Evolutionary conservation across 2,329 filamentous ascomycete species (phyloP).

Genomic region (Scytalidium lignicola): DNA sequence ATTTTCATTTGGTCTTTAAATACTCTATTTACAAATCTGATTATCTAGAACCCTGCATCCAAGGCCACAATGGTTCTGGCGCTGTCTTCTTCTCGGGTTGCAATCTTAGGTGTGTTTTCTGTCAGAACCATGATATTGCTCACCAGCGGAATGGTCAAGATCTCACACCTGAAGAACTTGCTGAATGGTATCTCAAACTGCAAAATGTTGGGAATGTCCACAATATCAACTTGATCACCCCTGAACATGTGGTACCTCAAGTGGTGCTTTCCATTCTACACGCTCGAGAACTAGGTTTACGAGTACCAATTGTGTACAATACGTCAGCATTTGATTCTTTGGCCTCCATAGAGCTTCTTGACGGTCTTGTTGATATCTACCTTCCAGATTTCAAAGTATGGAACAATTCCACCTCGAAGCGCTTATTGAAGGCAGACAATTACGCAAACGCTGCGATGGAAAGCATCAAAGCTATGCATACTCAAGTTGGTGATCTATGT

Average conservation of each 20-base stretch:
- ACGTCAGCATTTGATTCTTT: constrained; percentile 76
- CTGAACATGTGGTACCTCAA: constrained; percentile 82
- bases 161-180: constrained; percentile 71
- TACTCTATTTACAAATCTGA: background rate
- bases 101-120: constrained; percentile 58
- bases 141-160: constrained; percentile 79
- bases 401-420: constrained; percentile 58
- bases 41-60: constrained; percentile 64
- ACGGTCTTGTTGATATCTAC: constrained; percentile 80
- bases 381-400: constrained; percentile 87
- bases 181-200: constrained; percentile 77
- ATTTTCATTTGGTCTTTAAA: constrained; percentile 1
- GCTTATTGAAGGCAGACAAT: constrained; percentile 72
- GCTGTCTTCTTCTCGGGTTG: constrained; percentile 60
- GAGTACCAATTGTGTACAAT: constrained; percentile 76
- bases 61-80: constrained; percentile 75
- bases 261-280: constrained; percentile 72
- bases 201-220: constrained; percentile 77
- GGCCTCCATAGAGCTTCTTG: constrained; percentile 65
- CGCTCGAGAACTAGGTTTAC: constrained; percentile 64
- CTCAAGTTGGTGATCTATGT: constrained; percentile 75
- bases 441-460: constrained; percentile 69
- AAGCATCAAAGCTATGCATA: constrained; percentile 75
- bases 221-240: constrained; percentile 85
- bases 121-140: constrained; percentile 79